Evolutionary conservation across 2,329 filamentous ascomycete genomes (phyloP).

Genomic region (Colletotrichum sp.): DNA sequence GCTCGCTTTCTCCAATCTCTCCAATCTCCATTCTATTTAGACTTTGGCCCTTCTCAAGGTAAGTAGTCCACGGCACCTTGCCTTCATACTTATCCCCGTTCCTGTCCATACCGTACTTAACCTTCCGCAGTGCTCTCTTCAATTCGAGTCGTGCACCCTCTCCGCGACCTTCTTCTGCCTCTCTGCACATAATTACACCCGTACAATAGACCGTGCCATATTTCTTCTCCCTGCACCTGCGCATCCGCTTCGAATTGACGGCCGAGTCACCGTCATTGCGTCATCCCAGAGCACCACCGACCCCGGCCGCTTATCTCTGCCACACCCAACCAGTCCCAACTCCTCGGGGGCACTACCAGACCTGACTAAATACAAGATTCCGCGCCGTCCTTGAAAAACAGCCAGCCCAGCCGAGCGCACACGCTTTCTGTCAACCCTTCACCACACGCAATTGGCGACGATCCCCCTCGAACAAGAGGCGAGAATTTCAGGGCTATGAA

Average conservation of each 20-base stretch:
- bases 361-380: slow-evolving; percentile 13
- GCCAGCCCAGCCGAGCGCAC: background rate
- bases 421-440: background rate
- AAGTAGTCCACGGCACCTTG: background rate
- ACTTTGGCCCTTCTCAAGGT: slow-evolving; percentile 10
- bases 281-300: slow-evolving; percentile 2
- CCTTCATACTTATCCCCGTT: background rate
- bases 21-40: slow-evolving; percentile 17
- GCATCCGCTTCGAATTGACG: background rate
- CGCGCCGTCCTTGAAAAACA: background rate
- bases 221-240: background rate
- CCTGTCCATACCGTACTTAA: background rate
- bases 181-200: background rate
- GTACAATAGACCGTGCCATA: background rate
- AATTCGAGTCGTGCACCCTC: background rate
- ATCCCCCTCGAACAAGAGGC: background rate
- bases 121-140: background rate
- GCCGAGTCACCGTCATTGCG: slow-evolving; percentile 17
- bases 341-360: background rate
- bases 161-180: background rate
- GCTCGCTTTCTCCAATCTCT: background rate
- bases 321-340: background rate
- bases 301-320: slow-evolving; percentile 10
- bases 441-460: slow-evolving; percentile 7
- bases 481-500: slow-evolving; percentile 59